These are phyloP conservation scores for Aurantiochytrium sp. DNA, from an alignment of 108 stramenopile species.

Conservation along the genomic window DNA sequence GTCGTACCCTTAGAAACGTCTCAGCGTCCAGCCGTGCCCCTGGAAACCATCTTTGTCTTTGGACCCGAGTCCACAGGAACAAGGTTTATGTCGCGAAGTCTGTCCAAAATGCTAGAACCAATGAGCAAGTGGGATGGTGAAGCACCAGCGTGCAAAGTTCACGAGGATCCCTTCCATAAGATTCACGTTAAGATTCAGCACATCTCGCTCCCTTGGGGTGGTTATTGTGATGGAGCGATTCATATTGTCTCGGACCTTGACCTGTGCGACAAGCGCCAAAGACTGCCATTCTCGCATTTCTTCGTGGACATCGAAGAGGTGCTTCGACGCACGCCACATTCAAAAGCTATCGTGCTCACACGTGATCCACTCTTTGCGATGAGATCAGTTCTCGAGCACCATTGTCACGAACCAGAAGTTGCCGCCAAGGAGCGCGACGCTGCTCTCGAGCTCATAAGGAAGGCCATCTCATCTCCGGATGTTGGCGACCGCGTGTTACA, in stretches of 20 bases:
- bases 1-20: no score
- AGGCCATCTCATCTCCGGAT: neutral
- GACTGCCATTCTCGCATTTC: neutral
- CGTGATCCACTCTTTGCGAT: neutral
- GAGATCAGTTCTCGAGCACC: neutral
- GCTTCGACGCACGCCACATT: neutral
- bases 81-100: neutral
- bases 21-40: no score
- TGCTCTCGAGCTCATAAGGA: neutral
- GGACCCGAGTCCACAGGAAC: neutral
- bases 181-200: neutral
- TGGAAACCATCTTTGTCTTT: neutral
- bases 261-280: neutral
- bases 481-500: neutral
- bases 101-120: neutral
- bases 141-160: neutral
- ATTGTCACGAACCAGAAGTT: neutral
- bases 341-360: neutral
- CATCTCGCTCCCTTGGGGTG: neutral
- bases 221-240: neutral
- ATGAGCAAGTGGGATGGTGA: neutral
- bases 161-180: neutral
- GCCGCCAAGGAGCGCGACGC: neutral
- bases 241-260: neutral
- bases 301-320: neutral